Base-by-base conservation (phyloP, 495 filamentous ascomycete species). In the Xanthoparmelia taractica region DNA sequence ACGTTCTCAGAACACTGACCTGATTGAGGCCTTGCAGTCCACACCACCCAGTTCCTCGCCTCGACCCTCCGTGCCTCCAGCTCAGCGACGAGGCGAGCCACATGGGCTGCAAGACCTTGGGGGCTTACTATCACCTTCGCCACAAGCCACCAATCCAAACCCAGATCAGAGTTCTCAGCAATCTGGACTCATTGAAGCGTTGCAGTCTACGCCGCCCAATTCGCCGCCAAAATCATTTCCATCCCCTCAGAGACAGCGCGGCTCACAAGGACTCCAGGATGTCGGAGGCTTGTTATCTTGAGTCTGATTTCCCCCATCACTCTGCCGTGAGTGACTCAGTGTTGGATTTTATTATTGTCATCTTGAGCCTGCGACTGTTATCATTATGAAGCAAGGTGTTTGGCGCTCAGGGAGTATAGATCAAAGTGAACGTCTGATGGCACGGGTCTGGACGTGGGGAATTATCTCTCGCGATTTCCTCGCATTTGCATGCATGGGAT, bases 41-140 rank as follows among this genome's bases (percentile, higher is more conserved):
- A 60, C 63, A 52, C 61, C 70, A 34, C 71, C 74, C 0, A 70
- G 50, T 60, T 66, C 45, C 66, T 67, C 38, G 50, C 57, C 29
- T 20, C 58, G 54, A 63, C 63, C 60, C 59, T 66, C 36, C 59
- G 58, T 31, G 64, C 2, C 71, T 70, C 2, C 58, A 68, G 10
- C 68, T 66, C 20, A 70, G 66, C 18, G 61, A 65, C 40, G 70
- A 69, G 31, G 66, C 40, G 12, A 47, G 54, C 41, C 38, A 58
- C 67, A 73, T 65, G 78, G 80, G 61, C 70, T 86, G 15, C 75
- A 78, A 62, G 85, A 87, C 65, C 64, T 87, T 2, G 80, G 85
- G 17, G 82, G 82, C 29, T 73, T 84, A 17, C 66, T 83, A 37
- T 61, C 73, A 43, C 29, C 76, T 72, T 33, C 65, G 69, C 10